These are phyloP conservation scores for Allantophomopsis lycopodina DNA, from an alignment of 2,329 filamentous ascomycete genomes.

Conservation along the genomic window DNA sequence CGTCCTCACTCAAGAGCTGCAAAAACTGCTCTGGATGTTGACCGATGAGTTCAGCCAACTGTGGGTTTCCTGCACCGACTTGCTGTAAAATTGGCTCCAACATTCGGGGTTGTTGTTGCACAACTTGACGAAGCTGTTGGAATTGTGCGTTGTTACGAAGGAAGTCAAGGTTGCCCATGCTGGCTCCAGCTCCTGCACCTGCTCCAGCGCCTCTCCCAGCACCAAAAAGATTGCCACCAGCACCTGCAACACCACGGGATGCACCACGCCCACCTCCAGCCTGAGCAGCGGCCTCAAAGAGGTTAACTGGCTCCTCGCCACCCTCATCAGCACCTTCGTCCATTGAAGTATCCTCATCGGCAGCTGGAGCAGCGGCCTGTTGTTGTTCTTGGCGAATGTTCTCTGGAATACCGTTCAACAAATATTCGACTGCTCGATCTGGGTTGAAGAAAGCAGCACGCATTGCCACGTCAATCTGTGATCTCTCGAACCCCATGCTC, in stretches of 20 bases:
- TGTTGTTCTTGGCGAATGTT: conserved; percentile 59
- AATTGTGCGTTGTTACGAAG: conserved; percentile 93
- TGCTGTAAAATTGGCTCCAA: conserved; percentile 96
- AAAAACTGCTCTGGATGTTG: conserved; percentile 90
- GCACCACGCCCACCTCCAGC: conserved; percentile 34
- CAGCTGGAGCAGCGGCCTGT: conserved; percentile 26
- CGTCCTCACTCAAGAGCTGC: conserved; percentile 76
- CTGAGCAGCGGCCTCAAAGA: conserved; percentile 87
- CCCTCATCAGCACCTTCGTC: conserved; percentile 31
- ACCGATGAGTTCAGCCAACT: conserved; percentile 83
- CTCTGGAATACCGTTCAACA: conserved; percentile 93
- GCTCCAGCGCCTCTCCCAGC: conserved; percentile 34
- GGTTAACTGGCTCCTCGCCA: conserved; percentile 60
- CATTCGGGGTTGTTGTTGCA: conserved; percentile 97
- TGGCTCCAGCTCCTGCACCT: conserved; percentile 27
- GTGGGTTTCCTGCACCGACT: conserved; percentile 86
- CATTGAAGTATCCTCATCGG: conserved; percentile 23
- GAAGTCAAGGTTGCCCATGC: conserved; percentile 77
- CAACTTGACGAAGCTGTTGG: conserved; percentile 91
- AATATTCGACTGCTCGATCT: conserved; percentile 92
- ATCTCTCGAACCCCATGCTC: conserved; percentile 85
- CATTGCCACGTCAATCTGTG: conserved; percentile 86
- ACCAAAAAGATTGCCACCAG: conserved; percentile 31
- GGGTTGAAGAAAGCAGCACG: conserved; percentile 95
- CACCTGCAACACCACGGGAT: conserved; percentile 24